A percentile compares a stretch with the other conserved stretches of the same genome.
Conservation (phyloP, 2,329 filamentous ascomycete species). For the Botrytis fragariae region DNA sequence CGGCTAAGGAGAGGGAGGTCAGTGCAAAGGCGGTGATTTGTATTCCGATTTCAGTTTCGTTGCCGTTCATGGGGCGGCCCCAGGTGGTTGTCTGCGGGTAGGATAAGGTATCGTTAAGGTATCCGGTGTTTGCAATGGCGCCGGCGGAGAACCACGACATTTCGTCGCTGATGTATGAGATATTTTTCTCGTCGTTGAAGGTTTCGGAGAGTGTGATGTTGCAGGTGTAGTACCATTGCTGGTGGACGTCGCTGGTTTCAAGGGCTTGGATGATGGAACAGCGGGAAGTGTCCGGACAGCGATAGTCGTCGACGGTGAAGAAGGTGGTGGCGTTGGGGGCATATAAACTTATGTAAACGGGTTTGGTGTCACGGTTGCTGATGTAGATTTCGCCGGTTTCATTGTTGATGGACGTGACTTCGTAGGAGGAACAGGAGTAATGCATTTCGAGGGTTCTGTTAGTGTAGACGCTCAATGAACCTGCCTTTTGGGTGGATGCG, state of each 20-base stretch:
- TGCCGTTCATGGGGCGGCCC: conserved; percentile 40
- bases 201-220: conserved; percentile 41
- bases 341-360: conserved; percentile 32
- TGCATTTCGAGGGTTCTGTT: conserved; percentile 38
- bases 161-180: conserved; percentile 37
- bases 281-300: conserved; percentile 24
- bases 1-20: conserved; percentile 34
- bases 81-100: conserved; percentile 45
- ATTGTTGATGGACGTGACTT: conserved; percentile 38
- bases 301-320: conserved; percentile 37
- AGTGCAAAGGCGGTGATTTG: conserved; percentile 41
- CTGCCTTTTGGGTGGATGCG: conserved; percentile 10
- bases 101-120: conserved; percentile 38
- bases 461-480: conserved; percentile 36
- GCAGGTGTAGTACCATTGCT: conserved; percentile 45
- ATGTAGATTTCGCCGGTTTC: conserved; percentile 26
- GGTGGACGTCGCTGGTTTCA: conserved; percentile 39
- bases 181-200: conserved; percentile 35
- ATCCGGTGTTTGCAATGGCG: conserved; percentile 45
- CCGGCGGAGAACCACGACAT: conserved; percentile 40
- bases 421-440: conserved; percentile 37
- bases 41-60: no score
- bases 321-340: conserved; percentile 41
- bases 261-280: conserved; percentile 40
- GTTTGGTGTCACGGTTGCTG: conserved; percentile 32